A percentile compares a stretch with the other conserved stretches of the same genome.
Evolutionary conservation across 306 rosid species (phyloP).

Genomic region (Gynostemma pentaphyllum): DNA sequence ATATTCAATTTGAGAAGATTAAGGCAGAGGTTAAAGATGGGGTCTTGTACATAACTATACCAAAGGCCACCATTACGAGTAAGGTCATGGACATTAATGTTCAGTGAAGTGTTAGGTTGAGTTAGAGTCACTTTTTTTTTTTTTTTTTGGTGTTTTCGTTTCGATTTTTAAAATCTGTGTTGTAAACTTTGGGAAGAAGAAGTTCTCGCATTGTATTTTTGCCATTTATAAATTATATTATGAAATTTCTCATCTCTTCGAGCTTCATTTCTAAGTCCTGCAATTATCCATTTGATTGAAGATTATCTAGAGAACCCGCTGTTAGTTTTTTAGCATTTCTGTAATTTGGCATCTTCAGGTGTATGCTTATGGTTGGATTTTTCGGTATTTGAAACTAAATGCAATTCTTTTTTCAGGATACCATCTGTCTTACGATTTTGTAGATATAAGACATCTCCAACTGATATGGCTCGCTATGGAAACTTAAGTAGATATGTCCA

Average conservation of each 20-base stretch:
- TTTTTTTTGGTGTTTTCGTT: neutral
- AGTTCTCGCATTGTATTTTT: neutral
- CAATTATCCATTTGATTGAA: neutral
- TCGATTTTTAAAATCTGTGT: neutral
- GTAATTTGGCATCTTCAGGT: neutral
- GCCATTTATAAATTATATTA: neutral
- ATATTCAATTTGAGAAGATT: slow-evolving; percentile 56
- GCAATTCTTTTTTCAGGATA: too few species aligned
- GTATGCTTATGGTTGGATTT: too few species aligned
- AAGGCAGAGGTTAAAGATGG: slow-evolving; percentile 82
- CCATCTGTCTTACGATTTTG: too few species aligned
- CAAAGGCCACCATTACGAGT: slow-evolving; percentile 25
- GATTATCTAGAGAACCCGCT: neutral
- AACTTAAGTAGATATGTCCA: too few species aligned
- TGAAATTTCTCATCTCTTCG: neutral
- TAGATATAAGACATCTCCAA: too few species aligned
- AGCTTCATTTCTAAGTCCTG: neutral
- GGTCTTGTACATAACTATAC: slow-evolving; percentile 58
- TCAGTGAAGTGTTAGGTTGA: slow-evolving; percentile 14
- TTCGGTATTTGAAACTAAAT: too few species aligned
- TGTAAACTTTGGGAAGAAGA: neutral
- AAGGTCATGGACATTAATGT: slow-evolving; percentile 43
- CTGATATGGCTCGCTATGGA: too few species aligned
- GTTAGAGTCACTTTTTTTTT: neutral
- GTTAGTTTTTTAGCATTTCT: neutral